Evolutionary conservation across 176 grass and related monocot genomes (phyloP).

Genomic region (Zea luxurians): DNA sequence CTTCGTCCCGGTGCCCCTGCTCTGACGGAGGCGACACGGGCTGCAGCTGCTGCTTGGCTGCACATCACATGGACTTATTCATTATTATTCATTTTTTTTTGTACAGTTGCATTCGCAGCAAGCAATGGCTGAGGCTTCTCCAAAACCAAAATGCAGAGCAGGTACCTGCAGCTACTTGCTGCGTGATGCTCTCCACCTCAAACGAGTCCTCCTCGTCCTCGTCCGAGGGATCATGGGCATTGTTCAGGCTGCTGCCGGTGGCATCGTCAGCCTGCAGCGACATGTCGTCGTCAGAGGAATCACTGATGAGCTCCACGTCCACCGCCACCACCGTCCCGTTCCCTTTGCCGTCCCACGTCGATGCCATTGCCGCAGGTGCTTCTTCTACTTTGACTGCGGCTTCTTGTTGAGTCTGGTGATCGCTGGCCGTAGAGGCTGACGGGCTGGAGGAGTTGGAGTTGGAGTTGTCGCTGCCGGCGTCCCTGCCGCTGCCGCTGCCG

Average conservation of each 20-base stretch:
- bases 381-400: background rate
- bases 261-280: constrained; percentile 11
- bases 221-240: background rate
- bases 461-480: background rate
- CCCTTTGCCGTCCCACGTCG: background rate
- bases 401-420: constrained; percentile 12
- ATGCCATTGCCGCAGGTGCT: background rate
- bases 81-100: too few relatives aligned
- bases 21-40: background rate
- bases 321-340: constrained; percentile 18
- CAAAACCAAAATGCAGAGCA: background rate
- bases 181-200: constrained; percentile 41
- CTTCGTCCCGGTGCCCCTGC: background rate
- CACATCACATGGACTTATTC: background rate
- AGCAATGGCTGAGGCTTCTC: background rate
- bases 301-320: constrained; percentile 48
- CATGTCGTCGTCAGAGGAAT: constrained; percentile 50
- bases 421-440: constrained; percentile 7
- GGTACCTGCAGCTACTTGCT: constrained; percentile 33
- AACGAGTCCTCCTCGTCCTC: constrained; percentile 41
- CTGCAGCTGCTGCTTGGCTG: background rate
- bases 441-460: constrained; percentile 7
- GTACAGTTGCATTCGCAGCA: background rate
- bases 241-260: background rate
- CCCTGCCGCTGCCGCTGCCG: background rate